phyloP scores from a whole-genome alignment of 2,329 filamentous ascomycete genomes.

The Epichloe scottii region DNA sequence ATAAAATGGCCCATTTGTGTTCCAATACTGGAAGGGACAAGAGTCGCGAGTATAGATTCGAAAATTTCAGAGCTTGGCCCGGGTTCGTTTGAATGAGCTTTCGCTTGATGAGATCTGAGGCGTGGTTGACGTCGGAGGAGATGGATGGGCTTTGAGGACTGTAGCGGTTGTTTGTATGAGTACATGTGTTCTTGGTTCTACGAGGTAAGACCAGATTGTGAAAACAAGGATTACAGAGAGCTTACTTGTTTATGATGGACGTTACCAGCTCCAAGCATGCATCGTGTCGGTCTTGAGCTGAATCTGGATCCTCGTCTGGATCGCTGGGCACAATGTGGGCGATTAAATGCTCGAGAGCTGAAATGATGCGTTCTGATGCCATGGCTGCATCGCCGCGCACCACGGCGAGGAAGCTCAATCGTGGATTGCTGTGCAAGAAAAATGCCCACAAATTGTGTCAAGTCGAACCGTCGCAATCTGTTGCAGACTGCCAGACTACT shows the following conservation, averaged over 20 bases:
- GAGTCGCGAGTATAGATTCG: slow-evolving; percentile 80
- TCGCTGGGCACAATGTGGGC: slow-evolving; percentile 58
- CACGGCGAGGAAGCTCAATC: background rate
- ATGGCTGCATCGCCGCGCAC: slow-evolving; percentile 37
- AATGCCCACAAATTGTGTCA: background rate
- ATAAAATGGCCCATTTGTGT: slow-evolving; percentile 95
- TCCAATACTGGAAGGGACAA: slow-evolving; percentile 83
- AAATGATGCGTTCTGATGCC: slow-evolving; percentile 57
- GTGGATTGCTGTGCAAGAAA: background rate
- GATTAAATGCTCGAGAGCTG: slow-evolving; percentile 69
- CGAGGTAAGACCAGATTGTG: background rate
- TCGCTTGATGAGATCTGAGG: slow-evolving; percentile 82
- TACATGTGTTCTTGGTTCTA: background rate
- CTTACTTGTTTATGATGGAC: slow-evolving; percentile 38
- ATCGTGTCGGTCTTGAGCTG: slow-evolving; percentile 56
- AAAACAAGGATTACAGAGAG: background rate
- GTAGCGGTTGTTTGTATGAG: background rate
- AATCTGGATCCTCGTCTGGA: slow-evolving; percentile 53
- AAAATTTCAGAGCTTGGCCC: slow-evolving; percentile 70
- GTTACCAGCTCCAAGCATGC: slow-evolving; percentile 41
- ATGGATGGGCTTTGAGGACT: slow-evolving; percentile 41
- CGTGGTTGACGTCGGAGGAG: slow-evolving; percentile 73
- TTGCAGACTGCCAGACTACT: no score
- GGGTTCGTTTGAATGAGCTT: slow-evolving; percentile 69
- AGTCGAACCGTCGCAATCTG: no score